Base-by-base conservation (phyloP, 2,329 filamentous ascomycete genomes). In the Verticillium zaregamsianum region DNA sequence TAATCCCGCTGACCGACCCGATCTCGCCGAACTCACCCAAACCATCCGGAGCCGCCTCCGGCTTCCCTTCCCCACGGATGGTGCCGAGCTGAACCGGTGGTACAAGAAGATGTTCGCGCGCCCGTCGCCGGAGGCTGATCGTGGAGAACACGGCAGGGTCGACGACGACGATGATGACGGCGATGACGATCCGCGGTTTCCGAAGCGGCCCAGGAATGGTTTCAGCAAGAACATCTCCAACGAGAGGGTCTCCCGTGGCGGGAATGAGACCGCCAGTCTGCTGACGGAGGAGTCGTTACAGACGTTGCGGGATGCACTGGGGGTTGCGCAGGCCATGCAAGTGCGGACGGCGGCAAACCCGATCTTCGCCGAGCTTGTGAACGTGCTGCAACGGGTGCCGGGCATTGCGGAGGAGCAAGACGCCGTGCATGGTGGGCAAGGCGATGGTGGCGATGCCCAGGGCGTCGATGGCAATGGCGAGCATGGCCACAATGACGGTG, bases 1-100 rank as follows among this genome's bases (percentile, higher is more conserved):
- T 15, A 57, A 63, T 2, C 73, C 73, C 0, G 14, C 49, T 25
- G 65, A 71, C 6, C 70, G 73, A 0, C 73, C 73, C 8, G 55
- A 25, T 5, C 62, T 73, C 11, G 20, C 63, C 33, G 35, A 61
- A 1, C 64, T 74, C 17, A 60, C 71, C 9, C 59, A 52, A 4
- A 54, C 55, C 17, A 64, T 72, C 5, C 49, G 62, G 12, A 25
- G 20, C 7, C 69, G 71, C 35, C 71, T 70, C 37, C 3, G 54
- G 12, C 39, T 6, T 0, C 65, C 62, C 5, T 71, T 71, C 25
- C 9, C 3, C 15, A 20, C 70, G 17, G 20, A 64, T 2, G 59
- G 64, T 5, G 62, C 66, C 5, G 60, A 63, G 4, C 58, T 65
- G 37, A 55, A 35, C 11, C 2, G 14, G 15, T 73, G 64, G 64